phyloP scores from a whole-genome alignment of 2,329 filamentous ascomycete species.

The Coleophoma cylindrospora region DNA sequence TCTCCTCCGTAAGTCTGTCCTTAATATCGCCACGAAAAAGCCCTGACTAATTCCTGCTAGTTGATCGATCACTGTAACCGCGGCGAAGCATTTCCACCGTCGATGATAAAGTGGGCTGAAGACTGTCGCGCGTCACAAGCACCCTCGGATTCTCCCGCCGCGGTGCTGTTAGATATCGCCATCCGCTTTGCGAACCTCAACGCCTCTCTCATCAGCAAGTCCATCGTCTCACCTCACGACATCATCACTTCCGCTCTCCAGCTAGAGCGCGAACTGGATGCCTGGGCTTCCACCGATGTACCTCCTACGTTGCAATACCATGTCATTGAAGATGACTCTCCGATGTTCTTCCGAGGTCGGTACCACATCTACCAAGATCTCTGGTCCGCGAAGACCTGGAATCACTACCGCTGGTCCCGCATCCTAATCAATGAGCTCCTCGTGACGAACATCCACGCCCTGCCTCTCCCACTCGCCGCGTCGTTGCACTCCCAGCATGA shows the following conservation, averaged over 20 bases:
- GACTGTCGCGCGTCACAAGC: not conserved
- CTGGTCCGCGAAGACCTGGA: conserved; percentile 19
- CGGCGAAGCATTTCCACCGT: conserved; percentile 5
- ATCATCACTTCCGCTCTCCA: conserved; percentile 7
- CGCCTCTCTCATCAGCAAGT: conserved; percentile 1
- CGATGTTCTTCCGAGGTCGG: conserved; percentile 8
- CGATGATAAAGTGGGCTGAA: conserved; percentile 3
- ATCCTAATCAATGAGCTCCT: conserved; percentile 19
- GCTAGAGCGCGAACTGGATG: conserved; percentile 12
- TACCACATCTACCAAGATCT: conserved; percentile 15
- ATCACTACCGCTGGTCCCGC: conserved; percentile 17
- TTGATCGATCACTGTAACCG: conserved; percentile 10
- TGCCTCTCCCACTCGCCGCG: conserved; percentile 2
- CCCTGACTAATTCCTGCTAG: conserved; percentile 5
- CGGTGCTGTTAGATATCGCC: conserved; percentile 6
- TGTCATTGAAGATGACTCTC: not conserved
- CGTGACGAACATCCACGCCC: conserved; percentile 7
- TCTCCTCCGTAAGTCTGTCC: conserved; percentile 9
- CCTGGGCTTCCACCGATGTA: conserved; percentile 11
- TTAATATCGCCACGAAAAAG: not conserved
- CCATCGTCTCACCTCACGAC: not conserved
- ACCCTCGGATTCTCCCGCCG: conserved; percentile 5
- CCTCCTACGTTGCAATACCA: conserved; percentile 13
- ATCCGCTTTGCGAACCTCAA: conserved; percentile 11
- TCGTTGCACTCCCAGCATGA: conserved; percentile 4